Evolutionary conservation across 352 stramenopile genomes (phyloP), one percentile per base, ranked within the genome.

Genomic region (Phytophthora vignae): DNA sequence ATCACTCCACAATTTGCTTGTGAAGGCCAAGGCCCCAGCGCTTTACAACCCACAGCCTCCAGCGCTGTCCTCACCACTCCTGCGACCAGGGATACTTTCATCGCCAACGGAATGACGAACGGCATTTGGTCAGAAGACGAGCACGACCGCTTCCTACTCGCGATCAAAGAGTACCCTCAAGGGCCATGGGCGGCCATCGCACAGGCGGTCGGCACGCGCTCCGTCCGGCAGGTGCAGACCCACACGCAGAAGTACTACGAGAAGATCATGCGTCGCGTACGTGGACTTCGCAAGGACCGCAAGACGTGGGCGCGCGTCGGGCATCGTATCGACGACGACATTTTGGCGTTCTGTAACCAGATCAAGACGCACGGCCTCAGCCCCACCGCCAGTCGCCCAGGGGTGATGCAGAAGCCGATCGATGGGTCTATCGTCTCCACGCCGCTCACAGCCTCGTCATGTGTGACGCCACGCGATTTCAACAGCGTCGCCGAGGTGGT

Each of bases 161-260:
- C 73, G 22, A 81, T 91, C 42, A 78, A 78, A 49, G 63, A 79
- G 50, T 88, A 75, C 61, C 83, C 81, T 1, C 67, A 72, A 4
- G 77, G 81, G 1, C 81, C 83, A 1, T 91, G 83, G 81, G 62
- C 40, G 4, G 60, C 9, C 49, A 86, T 89, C 62, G 70, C 83
- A 15, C 69, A 77, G n/a, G 49, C 67, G 22, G 67, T 91, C 9
- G 77, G 73, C 25, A 85, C 81, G 27, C 72, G 83, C 15, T 90
- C 79, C 9, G 69, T 85, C 6, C 79, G 86, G 4, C 86, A 93
- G 64, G 85, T 91, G 66, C 86, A 91, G 66, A 92, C 81, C 11
- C 80, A 85, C 62, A 81, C 81, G 17, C 76, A 88, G 53, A 85
- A 85, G 63, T 94, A 94, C 68, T 83, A 90, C 66, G 83, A 93